Evolutionary conservation across 768 basidiomycete genomes (phyloP).

Genomic region (Suillus subaureus): DNA sequence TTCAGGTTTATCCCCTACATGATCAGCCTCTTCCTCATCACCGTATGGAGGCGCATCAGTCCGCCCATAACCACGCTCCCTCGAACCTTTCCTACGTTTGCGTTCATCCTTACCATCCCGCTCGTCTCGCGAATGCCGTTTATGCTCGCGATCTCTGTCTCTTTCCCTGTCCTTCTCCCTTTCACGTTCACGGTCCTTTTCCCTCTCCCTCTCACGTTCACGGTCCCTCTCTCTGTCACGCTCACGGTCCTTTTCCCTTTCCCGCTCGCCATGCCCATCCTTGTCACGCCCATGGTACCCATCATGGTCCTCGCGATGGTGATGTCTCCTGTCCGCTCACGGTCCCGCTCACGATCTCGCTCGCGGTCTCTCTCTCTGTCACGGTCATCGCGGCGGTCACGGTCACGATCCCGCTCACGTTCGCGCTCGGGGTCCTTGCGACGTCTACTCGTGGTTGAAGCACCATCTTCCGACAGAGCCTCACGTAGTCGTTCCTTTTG

Average conservation of each 20-base stretch:
- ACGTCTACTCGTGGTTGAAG: constrained; percentile 75
- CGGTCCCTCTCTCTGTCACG: constrained; percentile 41
- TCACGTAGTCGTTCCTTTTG: constrained; percentile 90
- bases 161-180: constrained; percentile 38
- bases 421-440: constrained; percentile 72
- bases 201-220: constrained; percentile 43
- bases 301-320: constrained; percentile 22
- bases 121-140: constrained; percentile 54
- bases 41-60: constrained; percentile 45
- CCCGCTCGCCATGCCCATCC: constrained; percentile 35
- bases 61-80: constrained; percentile 41
- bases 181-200: constrained; percentile 41
- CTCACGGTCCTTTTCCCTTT: constrained; percentile 44
- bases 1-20: constrained; percentile 44
- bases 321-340: constrained; percentile 32
- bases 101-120: constrained; percentile 52
- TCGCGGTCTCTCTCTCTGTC: constrained; percentile 36
- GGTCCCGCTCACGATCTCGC: constrained; percentile 33
- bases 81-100: constrained; percentile 42
- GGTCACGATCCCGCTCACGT: constrained; percentile 49
- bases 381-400: constrained; percentile 38
- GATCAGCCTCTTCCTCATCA: constrained; percentile 43
- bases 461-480: constrained; percentile 79
- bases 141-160: constrained; percentile 43
- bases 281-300: constrained; percentile 21